A percentile compares a stretch with the other conserved stretches of the same genome.
These are phyloP conservation scores for Gamarada debralockiae DNA, from an alignment of 495 filamentous ascomycete species.

Conservation along the genomic window DNA sequence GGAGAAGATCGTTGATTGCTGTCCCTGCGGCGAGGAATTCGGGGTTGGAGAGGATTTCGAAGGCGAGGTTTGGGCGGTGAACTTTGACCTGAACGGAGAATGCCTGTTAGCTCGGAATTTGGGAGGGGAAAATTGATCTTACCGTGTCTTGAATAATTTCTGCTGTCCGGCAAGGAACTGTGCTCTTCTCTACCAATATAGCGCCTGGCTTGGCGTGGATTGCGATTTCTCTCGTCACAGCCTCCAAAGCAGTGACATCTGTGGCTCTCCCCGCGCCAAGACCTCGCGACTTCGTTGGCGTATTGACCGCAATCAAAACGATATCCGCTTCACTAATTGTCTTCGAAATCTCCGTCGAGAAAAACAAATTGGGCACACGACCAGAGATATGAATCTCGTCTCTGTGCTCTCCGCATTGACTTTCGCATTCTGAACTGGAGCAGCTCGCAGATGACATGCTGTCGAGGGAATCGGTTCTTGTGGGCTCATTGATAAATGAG, in stretches of 20 bases:
- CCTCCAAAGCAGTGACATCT: slow-evolving; percentile 70
- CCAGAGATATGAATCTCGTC: slow-evolving; percentile 33
- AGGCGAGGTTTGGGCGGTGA: slow-evolving; percentile 35
- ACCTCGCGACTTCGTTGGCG: slow-evolving; percentile 71
- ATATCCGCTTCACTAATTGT: slow-evolving; percentile 67
- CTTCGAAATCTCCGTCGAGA: slow-evolving; percentile 60
- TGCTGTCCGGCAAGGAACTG: slow-evolving; percentile 76
- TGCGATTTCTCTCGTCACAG: slow-evolving; percentile 63
- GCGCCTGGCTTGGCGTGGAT: slow-evolving; percentile 58
- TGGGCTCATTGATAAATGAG: slow-evolving; percentile 26
- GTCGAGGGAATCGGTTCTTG: slow-evolving; percentile 6
- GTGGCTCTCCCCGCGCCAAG: slow-evolving; percentile 68
- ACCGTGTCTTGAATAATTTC: slow-evolving; percentile 57
- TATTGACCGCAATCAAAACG: slow-evolving; percentile 77
- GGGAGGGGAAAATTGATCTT: slow-evolving; percentile 64
- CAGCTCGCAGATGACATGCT: slow-evolving; percentile 18
- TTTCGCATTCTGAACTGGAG: slow-evolving; percentile 27
- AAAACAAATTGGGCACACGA: slow-evolving; percentile 64
- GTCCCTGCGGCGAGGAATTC: slow-evolving; percentile 82
- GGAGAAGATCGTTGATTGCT: slow-evolving; percentile 64
- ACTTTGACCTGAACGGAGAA: slow-evolving; percentile 62
- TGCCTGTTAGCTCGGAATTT: slow-evolving; percentile 66
- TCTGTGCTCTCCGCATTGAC: slow-evolving; percentile 24
- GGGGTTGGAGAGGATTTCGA: slow-evolving; percentile 80
- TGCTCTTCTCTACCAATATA: slow-evolving; percentile 82